Percentiles rank a stretch among this genome's conserved stretches.
These are phyloP conservation scores for Annona squamosa DNA, from an alignment of 164 flowering plant genomes.

Conservation along the genomic window DNA sequence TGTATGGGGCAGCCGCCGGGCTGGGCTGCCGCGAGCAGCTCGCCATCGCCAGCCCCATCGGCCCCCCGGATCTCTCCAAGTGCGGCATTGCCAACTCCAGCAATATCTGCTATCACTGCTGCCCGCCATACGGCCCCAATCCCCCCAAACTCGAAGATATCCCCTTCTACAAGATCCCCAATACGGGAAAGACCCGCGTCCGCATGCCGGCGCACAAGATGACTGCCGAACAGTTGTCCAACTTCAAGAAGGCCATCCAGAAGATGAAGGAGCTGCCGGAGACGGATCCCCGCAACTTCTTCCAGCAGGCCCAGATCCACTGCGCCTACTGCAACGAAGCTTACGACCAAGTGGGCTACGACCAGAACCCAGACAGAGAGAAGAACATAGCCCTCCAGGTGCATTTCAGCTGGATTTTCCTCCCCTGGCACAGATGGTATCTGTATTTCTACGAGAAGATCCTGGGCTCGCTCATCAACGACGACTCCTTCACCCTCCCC, in stretches of 20 bases:
- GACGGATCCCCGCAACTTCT: slow-evolving; percentile 2
- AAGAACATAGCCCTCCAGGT: neutral
- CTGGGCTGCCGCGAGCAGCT: neutral
- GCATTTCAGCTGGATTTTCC: slow-evolving; percentile 4
- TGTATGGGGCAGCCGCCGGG: slow-evolving; percentile 7
- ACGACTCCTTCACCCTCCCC: slow-evolving; percentile 3
- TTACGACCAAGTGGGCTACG: neutral
- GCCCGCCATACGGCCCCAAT: slow-evolving; percentile 6
- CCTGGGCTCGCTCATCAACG: slow-evolving; percentile 1
- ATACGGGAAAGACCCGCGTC: neutral
- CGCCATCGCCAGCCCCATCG: neutral
- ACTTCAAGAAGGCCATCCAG: neutral
- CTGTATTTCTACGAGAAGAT: neutral
- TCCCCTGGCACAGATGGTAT: slow-evolving; percentile 1
- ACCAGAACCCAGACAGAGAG: neutral
- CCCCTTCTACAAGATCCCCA: neutral
- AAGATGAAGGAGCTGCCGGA: neutral
- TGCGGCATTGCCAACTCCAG: neutral
- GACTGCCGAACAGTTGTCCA: neutral
- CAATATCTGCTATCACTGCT: neutral
- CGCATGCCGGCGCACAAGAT: slow-evolving; percentile 7
- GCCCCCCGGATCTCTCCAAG: slow-evolving; percentile 6
- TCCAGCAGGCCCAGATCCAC: slow-evolving; percentile 3
- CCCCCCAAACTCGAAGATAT: neutral
- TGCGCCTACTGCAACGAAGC: slow-evolving; percentile 5